Evolutionary conservation across 2,329 filamentous ascomycete species (phyloP).

Genomic region (Proliferodiscus dingleyae): DNA sequence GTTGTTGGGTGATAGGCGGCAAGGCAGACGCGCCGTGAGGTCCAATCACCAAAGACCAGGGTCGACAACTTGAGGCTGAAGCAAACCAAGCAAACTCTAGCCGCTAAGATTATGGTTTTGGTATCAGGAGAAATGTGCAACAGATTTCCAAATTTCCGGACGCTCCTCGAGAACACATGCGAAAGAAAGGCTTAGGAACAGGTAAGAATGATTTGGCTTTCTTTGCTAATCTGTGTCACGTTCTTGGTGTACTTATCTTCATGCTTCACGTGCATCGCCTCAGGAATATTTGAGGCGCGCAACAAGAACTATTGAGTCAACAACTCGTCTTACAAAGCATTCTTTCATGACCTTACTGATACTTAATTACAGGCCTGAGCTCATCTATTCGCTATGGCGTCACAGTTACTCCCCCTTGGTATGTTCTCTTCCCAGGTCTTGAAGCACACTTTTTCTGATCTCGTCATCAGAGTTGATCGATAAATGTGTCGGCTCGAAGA

Average conservation of each 20-base stretch:
- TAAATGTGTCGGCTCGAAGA: conserved; percentile 95
- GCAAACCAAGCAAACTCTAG: conserved; percentile 18
- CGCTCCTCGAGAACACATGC: too few species aligned
- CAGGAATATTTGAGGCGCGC: too few species aligned
- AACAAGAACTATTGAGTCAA: too few species aligned
- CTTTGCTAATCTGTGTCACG: background rate
- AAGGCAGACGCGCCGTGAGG: conserved; percentile 23
- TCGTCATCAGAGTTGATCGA: conserved; percentile 79
- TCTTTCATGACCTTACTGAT: background rate
- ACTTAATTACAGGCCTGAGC: too few species aligned
- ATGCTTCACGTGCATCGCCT: conserved; percentile 1
- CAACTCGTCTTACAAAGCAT: too few species aligned
- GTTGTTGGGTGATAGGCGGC: conserved; percentile 4
- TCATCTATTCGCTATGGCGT: conserved; percentile 25
- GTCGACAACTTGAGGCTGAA: background rate
- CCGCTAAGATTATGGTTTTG: conserved; percentile 3
- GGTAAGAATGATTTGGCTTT: too few species aligned
- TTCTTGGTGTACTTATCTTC: background rate
- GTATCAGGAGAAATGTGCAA: conserved; percentile 13
- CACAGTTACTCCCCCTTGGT: conserved; percentile 31
- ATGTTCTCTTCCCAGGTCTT: conserved; percentile 4
- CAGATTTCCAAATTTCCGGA: too few species aligned
- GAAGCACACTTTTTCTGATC: conserved; percentile 19
- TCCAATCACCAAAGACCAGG: conserved; percentile 12
- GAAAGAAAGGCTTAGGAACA: too few species aligned